Conservation (phyloP, 495 filamentous ascomycete species). For the Penicillium parvum region DNA sequence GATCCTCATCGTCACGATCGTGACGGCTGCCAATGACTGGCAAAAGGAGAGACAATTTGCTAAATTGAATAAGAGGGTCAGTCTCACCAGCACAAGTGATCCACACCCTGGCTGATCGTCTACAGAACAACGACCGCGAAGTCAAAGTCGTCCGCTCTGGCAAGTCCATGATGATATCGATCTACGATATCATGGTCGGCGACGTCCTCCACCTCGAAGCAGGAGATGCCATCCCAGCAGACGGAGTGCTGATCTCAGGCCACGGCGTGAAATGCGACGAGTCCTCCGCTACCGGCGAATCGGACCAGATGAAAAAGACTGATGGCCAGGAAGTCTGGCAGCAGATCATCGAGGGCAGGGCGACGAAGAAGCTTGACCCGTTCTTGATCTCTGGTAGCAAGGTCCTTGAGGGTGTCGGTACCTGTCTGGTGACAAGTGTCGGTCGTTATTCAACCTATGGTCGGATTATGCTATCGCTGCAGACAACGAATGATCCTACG, state of each 20-base stretch:
- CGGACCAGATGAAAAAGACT: constrained; percentile 63
- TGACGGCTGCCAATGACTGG: constrained; percentile 72
- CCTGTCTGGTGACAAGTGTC: constrained; percentile 60
- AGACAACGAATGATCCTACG: constrained; percentile 57
- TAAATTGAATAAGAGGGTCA: constrained; percentile 64
- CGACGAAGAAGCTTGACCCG: constrained; percentile 56
- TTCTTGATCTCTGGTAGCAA: constrained; percentile 62
- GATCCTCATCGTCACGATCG: constrained; percentile 70
- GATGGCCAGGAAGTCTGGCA: constrained; percentile 54
- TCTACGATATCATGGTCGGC: constrained; percentile 67
- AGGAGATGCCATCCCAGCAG: constrained; percentile 63
- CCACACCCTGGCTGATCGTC: constrained; percentile 5
- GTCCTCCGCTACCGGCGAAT: constrained; percentile 66
- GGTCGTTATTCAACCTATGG: constrained; percentile 62
- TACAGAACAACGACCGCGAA: constrained; percentile 68
- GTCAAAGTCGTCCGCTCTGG: constrained; percentile 76
- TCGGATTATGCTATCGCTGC: constrained; percentile 59
- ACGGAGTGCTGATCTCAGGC: constrained; percentile 59
- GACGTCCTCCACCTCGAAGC: constrained; percentile 71
- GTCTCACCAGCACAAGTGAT: not conserved
- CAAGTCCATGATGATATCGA: constrained; percentile 64
- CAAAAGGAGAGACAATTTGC: constrained; percentile 78
- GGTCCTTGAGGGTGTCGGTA: constrained; percentile 62
- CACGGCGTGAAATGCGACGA: constrained; percentile 66
- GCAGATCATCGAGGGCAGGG: constrained; percentile 50